These are phyloP conservation scores for Madurella fahalii DNA, from an alignment of 2,329 filamentous ascomycete genomes.

Conservation along the genomic window DNA sequence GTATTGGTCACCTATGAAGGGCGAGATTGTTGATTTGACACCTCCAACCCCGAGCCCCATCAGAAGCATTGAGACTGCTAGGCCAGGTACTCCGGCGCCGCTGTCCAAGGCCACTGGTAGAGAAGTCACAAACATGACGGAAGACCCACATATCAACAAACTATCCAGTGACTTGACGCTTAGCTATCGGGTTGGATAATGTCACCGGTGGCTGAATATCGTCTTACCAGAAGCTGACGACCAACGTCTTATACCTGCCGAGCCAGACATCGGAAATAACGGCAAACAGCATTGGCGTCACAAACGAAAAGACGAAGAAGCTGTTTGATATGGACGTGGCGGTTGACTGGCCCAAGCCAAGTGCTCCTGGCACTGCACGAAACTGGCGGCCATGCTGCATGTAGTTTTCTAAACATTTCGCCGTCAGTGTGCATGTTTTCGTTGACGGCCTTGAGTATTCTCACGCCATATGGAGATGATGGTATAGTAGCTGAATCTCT, in stretches of 20 bases:
- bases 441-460: neutral
- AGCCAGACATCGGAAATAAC: conserved; percentile 58
- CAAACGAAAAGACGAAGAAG: conserved; percentile 44
- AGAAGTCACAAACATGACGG: conserved; percentile 51
- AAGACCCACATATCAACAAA: conserved; percentile 28
- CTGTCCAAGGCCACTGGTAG: conserved; percentile 47
- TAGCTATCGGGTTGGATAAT: neutral
- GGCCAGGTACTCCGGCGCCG: conserved; percentile 50
- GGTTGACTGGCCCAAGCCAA: conserved; percentile 46
- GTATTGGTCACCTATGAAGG: conserved; percentile 51
- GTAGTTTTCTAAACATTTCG: conserved; percentile 36
- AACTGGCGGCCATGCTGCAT: conserved; percentile 35
- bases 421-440: neutral
- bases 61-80: conserved; percentile 52
- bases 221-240: conserved; percentile 35
- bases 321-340: conserved; percentile 46
- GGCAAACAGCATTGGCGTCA: conserved; percentile 56
- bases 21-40: conserved; percentile 50
- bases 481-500: conserved; percentile 23
- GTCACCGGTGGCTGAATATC: neutral
- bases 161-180: neutral
- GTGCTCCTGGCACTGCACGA: conserved; percentile 42
- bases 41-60: conserved; percentile 57
- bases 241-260: conserved; percentile 58
- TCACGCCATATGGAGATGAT: conserved; percentile 22